These are phyloP conservation scores for Pseudonitzschia multistriata DNA, from an alignment of 108 stramenopile species.

Conservation along the genomic window DNA sequence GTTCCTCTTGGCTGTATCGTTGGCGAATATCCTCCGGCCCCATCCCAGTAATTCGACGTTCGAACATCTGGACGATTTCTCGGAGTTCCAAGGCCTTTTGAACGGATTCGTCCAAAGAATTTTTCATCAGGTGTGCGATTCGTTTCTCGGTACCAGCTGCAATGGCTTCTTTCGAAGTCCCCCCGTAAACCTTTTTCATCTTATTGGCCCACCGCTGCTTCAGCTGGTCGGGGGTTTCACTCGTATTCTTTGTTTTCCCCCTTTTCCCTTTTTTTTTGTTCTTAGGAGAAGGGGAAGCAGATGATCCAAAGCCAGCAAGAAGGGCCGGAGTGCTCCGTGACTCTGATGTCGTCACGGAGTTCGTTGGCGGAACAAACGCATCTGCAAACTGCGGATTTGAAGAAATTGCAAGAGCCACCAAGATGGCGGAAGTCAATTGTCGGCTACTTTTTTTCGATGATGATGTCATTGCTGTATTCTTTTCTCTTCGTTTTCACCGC, in stretches of 20 bases:
- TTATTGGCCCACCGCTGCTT: constrained; percentile 13
- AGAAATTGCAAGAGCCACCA: not conserved
- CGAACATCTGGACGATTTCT: constrained; percentile 47
- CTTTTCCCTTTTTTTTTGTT: constrained; percentile 37
- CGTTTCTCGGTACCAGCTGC: constrained; percentile 54
- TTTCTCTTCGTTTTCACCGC: not conserved
- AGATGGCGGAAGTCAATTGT: not conserved
- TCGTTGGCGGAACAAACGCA: not conserved
- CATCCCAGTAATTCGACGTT: constrained; percentile 38
- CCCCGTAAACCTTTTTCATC: constrained; percentile 46
- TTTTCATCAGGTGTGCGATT: constrained; percentile 37
- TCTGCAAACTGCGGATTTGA: not conserved
- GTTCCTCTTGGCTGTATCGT: constrained; percentile 40
- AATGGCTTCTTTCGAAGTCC: constrained; percentile 39
- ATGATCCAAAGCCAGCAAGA: constrained; percentile 7
- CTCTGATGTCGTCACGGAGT: not conserved
- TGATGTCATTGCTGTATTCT: not conserved
- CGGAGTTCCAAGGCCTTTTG: constrained; percentile 52
- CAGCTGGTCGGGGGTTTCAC: not conserved
- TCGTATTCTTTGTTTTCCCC: constrained; percentile 20
- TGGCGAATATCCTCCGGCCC: constrained; percentile 38
- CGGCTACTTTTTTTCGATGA: not conserved
- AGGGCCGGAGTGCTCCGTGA: not conserved
- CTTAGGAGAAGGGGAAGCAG: not conserved
- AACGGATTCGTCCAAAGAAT: constrained; percentile 43